A percentile compares a stretch with the other conserved stretches of the same genome.
These are phyloP conservation scores for Lolium perenne DNA, from an alignment of 176 grass and related monocot species.

Conservation along the genomic window DNA sequence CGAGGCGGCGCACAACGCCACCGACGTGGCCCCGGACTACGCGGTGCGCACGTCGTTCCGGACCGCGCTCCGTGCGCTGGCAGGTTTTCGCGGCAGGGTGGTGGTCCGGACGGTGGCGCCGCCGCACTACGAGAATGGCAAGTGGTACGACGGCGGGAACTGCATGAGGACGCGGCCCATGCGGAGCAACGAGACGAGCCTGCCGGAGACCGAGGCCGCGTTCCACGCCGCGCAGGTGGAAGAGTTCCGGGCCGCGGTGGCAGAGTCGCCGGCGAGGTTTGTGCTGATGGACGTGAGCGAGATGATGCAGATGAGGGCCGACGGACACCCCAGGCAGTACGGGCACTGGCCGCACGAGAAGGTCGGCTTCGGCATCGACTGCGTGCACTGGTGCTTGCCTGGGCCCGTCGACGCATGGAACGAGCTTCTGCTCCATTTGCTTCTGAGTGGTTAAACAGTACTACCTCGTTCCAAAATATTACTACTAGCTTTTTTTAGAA, in stretches of 20 bases:
- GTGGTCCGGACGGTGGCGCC: too few relatives aligned
- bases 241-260: conserved; percentile 39
- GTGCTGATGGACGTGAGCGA: too few relatives aligned
- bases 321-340: too few relatives aligned
- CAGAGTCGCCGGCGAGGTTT: neutral
- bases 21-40: neutral
- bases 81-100: conserved; percentile 27
- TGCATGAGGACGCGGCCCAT: conserved; percentile 52
- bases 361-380: conserved; percentile 30
- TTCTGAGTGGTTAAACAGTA: neutral
- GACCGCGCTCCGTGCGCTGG: conserved; percentile 51
- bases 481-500: too few relatives aligned
- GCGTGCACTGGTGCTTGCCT: conserved; percentile 56
- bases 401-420: conserved; percentile 52
- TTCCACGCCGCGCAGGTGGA: conserved; percentile 65
- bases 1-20: too few relatives aligned
- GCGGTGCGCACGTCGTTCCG: conserved; percentile 49
- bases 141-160: conserved; percentile 60
- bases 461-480: too few relatives aligned
- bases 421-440: neutral
- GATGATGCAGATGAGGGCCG: too few relatives aligned
- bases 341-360: too few relatives aligned
- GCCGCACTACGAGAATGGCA: neutral
- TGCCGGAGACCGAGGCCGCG: neutral
- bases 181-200: conserved; percentile 42